Conservation (phyloP, 257 asterid genomes). For the Solanum arcanum region DNA sequence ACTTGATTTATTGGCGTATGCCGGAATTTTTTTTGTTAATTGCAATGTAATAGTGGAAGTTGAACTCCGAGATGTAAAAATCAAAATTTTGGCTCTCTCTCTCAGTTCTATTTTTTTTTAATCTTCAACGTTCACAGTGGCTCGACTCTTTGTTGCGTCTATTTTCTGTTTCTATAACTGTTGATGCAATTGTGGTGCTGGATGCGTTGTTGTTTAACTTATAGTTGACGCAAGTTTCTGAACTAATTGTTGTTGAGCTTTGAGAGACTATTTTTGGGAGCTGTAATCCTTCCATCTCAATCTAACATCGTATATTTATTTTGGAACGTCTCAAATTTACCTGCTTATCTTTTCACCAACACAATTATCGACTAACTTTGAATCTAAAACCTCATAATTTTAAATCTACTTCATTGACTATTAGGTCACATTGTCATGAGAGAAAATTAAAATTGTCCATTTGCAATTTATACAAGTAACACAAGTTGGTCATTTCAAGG, state of each 20-base stretch:
- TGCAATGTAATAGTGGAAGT: neutral
- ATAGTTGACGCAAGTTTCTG: neutral
- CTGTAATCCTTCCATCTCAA: neutral
- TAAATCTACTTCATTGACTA: neutral
- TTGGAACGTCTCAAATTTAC: neutral
- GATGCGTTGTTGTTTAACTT: neutral
- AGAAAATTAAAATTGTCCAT: neutral
- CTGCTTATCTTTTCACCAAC: neutral
- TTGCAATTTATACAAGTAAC: neutral
- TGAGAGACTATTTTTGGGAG: neutral
- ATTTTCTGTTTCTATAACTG: neutral
- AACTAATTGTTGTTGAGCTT: neutral
- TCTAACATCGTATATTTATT: neutral
- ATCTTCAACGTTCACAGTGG: neutral
- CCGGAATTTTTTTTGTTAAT: constrained; percentile 22
- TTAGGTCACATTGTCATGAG: neutral
- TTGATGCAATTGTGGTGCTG: neutral
- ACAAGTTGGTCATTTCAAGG: neutral
- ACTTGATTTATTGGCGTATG: constrained; percentile 5
- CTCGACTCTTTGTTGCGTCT: neutral
- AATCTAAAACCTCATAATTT: too few relatives aligned
- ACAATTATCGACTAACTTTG: neutral
- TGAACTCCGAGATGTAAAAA: neutral
- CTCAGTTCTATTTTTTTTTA: neutral
- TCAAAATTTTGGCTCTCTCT: neutral